Evolutionary conservation across 176 grass and related monocot genomes (phyloP).

Genomic region (Eragrostis curvula): DNA sequence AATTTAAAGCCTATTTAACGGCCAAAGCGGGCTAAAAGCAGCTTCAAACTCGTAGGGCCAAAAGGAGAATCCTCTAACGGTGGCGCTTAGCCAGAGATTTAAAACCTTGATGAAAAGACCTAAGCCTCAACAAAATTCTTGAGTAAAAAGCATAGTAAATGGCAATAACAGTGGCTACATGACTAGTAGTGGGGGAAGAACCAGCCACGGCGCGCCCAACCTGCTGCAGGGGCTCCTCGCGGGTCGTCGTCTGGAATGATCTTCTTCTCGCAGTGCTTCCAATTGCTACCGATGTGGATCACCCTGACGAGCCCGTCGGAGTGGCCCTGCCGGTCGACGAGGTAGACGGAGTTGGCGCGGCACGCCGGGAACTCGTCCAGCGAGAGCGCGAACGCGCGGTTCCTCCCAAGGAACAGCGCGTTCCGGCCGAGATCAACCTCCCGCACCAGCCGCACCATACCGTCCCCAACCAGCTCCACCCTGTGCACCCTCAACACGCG

Average conservation of each 20-base stretch:
- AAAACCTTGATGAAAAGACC: no score
- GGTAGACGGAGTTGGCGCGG: conserved; percentile 50
- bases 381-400: conserved; percentile 47
- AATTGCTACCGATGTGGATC: conserved; percentile 13
- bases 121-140: neutral
- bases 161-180: no score
- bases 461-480: conserved; percentile 16
- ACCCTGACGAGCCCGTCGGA: conserved; percentile 47
- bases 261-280: neutral
- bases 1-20: no score
- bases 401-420: conserved; percentile 48
- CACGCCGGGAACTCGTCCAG: conserved; percentile 44
- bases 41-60: no score
- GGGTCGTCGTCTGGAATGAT: conserved; percentile 29
- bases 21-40: no score
- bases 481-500: conserved; percentile 41
- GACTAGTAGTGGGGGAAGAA: conserved; percentile 42
- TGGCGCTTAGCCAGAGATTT: no score
- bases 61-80: no score
- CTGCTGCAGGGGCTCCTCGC: neutral
- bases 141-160: neutral
- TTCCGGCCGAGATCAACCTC: neutral
- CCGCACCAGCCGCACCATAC: conserved; percentile 14
- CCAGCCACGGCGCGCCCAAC: conserved; percentile 56
- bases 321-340: conserved; percentile 56